These are phyloP conservation scores for Lolium multiflorum DNA, from an alignment of 176 grass and related monocot species.

Conservation along the genomic window DNA sequence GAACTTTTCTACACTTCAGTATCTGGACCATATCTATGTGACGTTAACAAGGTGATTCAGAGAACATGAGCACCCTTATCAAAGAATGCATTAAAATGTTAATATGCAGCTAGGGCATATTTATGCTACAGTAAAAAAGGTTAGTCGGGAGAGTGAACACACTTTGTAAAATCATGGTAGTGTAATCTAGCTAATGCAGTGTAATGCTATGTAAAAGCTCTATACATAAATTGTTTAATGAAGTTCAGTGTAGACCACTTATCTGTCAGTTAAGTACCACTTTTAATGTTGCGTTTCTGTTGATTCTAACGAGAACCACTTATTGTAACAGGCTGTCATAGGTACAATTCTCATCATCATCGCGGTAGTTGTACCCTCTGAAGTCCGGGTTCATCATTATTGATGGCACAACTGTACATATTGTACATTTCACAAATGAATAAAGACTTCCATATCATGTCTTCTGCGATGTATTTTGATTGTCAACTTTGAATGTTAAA, in stretches of 20 bases:
- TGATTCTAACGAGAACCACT: conserved; percentile 35
- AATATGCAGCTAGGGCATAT: conserved; percentile 16
- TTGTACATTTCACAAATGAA: conserved; percentile 34
- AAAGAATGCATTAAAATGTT: conserved; percentile 18
- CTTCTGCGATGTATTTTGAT: conserved; percentile 27
- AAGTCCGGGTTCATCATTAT: conserved; percentile 43
- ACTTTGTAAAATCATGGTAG: conserved; percentile 20
- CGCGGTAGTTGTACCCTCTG: conserved; percentile 42
- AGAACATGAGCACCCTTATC: not conserved
- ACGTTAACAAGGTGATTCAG: not conserved
- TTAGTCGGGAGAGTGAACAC: not conserved
- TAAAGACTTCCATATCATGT: not conserved
- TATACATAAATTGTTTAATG: not conserved
- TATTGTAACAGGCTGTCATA: conserved; percentile 65
- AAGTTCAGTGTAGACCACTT: not conserved
- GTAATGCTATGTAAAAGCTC: conserved; percentile 21
- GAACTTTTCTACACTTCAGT: not conserved
- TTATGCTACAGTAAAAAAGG: conserved; percentile 14
- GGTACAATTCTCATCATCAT: conserved; percentile 69
- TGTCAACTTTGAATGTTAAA: conserved; percentile 25
- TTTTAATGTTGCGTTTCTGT: not conserved
- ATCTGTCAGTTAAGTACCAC: not conserved
- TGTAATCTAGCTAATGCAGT: not conserved
- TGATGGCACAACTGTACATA: conserved; percentile 58
- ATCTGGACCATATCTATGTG: not conserved